A percentile compares a stretch with the other conserved stretches of the same genome.
Conservation (phyloP, 2,329 filamentous ascomycete genomes). For the Furcasterigmium sp. region DNA sequence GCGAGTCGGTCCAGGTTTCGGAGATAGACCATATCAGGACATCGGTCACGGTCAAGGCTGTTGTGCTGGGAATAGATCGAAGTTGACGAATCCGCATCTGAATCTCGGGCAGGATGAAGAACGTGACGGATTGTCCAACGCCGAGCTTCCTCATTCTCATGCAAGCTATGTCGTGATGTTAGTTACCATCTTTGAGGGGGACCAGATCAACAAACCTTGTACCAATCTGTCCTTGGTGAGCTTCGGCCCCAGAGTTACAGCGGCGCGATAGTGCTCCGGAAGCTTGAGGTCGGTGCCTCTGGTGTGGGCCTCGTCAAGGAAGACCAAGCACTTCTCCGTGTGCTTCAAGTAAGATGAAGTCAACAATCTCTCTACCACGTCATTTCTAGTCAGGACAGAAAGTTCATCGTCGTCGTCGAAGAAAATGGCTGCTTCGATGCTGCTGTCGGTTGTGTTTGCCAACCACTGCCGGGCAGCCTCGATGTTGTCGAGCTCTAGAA, state of each 20-base stretch:
- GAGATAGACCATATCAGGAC: neutral
- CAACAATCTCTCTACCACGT: constrained; percentile 41
- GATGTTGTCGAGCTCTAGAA: constrained; percentile 58
- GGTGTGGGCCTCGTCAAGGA: constrained; percentile 66
- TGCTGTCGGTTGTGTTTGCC: constrained; percentile 6
- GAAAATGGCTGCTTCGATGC: constrained; percentile 46
- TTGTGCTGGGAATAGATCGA: neutral
- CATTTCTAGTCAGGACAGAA: constrained; percentile 43
- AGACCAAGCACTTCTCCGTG: constrained; percentile 57
- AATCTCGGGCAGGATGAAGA: constrained; percentile 56
- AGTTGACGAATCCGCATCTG: constrained; percentile 38
- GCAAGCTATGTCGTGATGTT: constrained; percentile 39
- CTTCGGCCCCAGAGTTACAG: constrained; percentile 60
- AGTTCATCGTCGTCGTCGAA: constrained; percentile 52
- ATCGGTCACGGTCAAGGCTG: neutral
- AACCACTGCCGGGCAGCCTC: constrained; percentile 53
- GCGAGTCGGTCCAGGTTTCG: neutral
- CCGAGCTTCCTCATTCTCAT: constrained; percentile 70
- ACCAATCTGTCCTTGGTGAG: no score
- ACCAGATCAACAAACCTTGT: neutral
- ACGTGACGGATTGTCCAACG: constrained; percentile 58
- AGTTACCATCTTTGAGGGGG: neutral
- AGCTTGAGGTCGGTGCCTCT: constrained; percentile 64
- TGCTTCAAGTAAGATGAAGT: constrained; percentile 53
- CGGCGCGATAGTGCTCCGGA: constrained; percentile 53